Base-by-base conservation (phyloP, 2,329 filamentous ascomycete species). In the Tolypocladium ophioglossoides region DNA sequence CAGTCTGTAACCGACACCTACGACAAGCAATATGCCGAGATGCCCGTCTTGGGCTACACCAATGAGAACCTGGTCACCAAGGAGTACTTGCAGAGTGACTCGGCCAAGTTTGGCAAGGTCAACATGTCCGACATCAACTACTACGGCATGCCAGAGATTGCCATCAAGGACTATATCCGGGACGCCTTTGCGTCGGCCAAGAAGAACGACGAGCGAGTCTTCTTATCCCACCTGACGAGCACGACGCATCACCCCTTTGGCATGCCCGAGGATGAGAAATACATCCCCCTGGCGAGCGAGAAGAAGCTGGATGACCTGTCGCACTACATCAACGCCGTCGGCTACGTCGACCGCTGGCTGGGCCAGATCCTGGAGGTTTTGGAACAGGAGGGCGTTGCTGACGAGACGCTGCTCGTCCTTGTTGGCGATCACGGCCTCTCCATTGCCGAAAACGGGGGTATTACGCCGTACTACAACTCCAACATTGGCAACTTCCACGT, bases 391-490 rank as follows among this genome's bases (percentile, higher is more conserved):
- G 65, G 66, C 4, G 60, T 66, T 1, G 62, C 66, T 6, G 61
- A 70, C 27, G 65, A 70, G 48, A 70, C 67, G 0, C 52, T 70
- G 44, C 57, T 70, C 7, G 59, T 70, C 11, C 57, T 66, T 11
- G 65, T 67, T 1, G 67, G 67, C 2, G 67, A 70, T 38, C 67
- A 70, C n/a, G 67, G 67, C 1, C 59, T 67, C 18, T 69, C 67
- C 0, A 54, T 70, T 18, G 59, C 66, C 0, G 67, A 70, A 18
- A 68, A 66, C 20, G 61, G 62, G 3, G 61, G 59, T 8, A 62
- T 67, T 3, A 67, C 67, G 6, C 64, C 67, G 1, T 70, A 69
- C 7, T 68, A 69, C 30, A 64, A 69, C 53, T 56, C 58, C 46
- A 65, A 68, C 50, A 51, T 69, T 40, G 68, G 62, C 52, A 68